These are phyloP conservation scores for Camelina neglecta DNA, from an alignment of 345 rosid species.

Conservation along the genomic window DNA sequence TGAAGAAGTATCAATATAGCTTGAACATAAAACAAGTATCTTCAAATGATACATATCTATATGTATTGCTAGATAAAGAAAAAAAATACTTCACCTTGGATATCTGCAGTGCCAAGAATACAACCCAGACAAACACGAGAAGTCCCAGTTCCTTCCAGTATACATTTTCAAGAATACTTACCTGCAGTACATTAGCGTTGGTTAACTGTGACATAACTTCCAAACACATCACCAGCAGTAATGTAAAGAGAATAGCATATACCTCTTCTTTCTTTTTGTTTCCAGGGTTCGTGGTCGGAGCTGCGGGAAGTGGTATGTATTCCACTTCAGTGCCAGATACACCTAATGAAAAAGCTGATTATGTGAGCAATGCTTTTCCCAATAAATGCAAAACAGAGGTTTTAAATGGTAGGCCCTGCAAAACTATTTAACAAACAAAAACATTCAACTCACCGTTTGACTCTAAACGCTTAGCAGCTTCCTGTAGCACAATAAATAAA, in stretches of 20 bases:
- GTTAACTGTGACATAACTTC: neutral
- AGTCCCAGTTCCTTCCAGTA: constrained; percentile 85
- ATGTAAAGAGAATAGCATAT: constrained; percentile 31
- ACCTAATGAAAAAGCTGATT: constrained; percentile 42
- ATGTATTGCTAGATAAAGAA: neutral
- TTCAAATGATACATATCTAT: neutral
- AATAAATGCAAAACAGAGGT: constrained; percentile 6
- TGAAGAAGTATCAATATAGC: constrained; percentile 24
- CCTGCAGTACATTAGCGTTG: constrained; percentile 48
- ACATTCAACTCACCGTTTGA: constrained; percentile 52
- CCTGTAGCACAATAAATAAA: constrained; percentile 47
- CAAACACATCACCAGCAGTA: constrained; percentile 4
- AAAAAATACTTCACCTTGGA: constrained; percentile 55
- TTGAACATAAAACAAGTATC: constrained; percentile 12
- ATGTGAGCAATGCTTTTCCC: constrained; percentile 4
- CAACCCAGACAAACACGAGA: constrained; percentile 77
- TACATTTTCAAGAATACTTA: constrained; percentile 63
- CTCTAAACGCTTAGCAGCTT: constrained; percentile 55
- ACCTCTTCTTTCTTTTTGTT: constrained; percentile 47
- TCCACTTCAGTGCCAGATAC: constrained; percentile 50
- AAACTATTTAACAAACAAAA: constrained; percentile 1
- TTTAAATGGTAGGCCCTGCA: neutral
- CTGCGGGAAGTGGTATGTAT: constrained; percentile 69
- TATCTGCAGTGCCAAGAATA: constrained; percentile 71
- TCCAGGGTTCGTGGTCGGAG: constrained; percentile 43